Percentiles rank a stretch among this genome's conserved stretches.
These are phyloP conservation scores for Conticribra guillardii DNA, from an alignment of 108 stramenopile species.

Conservation along the genomic window DNA sequence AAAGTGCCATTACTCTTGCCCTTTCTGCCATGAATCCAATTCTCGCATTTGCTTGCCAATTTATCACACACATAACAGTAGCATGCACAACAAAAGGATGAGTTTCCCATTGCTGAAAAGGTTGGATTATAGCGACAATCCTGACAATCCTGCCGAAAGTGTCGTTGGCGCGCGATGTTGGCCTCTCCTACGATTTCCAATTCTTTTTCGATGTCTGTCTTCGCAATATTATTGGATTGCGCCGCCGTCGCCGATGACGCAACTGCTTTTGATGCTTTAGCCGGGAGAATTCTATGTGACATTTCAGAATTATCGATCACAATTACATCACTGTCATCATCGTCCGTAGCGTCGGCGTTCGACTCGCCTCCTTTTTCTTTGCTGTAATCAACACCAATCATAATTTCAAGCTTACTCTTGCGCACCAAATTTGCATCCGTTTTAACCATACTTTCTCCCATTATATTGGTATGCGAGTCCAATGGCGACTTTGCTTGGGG, in stretches of 20 bases:
- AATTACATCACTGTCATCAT: constrained; percentile 9
- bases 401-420: too few species aligned
- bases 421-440: too few species aligned
- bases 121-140: constrained; percentile 11
- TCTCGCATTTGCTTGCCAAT: constrained; percentile 22
- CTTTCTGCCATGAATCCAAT: constrained; percentile 15
- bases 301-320: constrained; percentile 2
- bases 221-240: too few species aligned
- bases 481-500: too few species aligned
- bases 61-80: constrained; percentile 45
- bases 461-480: too few species aligned
- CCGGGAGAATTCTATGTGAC: background rate
- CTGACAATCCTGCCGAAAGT: constrained; percentile 39
- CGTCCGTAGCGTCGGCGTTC: background rate
- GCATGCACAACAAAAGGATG: constrained; percentile 24
- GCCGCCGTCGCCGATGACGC: background rate
- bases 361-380: background rate
- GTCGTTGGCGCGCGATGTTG: constrained; percentile 21
- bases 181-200: constrained; percentile 31
- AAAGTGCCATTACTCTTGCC: background rate
- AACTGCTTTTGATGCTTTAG: background rate
- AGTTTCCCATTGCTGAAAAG: constrained; percentile 6
- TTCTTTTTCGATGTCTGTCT: constrained; percentile 22
- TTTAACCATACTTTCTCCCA: too few species aligned
- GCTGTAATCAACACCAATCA: too few species aligned